Evolutionary conservation across 176 grass and related monocot species (phyloP), one percentile per base, ranked within the genome.

Genomic region (Hordeum marinum): DNA sequence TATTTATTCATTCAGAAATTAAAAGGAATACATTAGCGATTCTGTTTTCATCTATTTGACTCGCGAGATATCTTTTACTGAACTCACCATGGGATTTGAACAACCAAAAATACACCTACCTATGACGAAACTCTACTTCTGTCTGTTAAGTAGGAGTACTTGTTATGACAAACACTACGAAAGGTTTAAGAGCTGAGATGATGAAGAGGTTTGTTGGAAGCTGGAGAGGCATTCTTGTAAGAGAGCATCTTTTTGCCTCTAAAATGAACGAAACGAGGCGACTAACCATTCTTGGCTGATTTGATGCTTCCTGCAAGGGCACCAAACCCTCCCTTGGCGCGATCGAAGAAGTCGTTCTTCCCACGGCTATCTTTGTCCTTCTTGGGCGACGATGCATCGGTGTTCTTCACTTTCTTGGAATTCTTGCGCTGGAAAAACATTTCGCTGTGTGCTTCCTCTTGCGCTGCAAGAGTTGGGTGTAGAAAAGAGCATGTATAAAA

Each of bases 371-470:
- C 11, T 50, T 87, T 85, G 29, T 75, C 80, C 69, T 91, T 90
- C 68, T 84, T 90, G 48, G 31, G 76, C 4, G 74, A 81, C 11
- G 87, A 61, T 40, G 60, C 80, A 54, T 87, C 68, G 20, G 85
- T 24, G 4, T 87, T 76, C 25, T 87, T 90, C 29, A 42, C 81
- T 84, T 80, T 91, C 85, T 91, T 91, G 31, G 89, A 91, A 40
- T 76, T 91, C 76, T 69, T 91, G 63, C 81, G 87, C 81, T 87
- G 89, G 50, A 91, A 91, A 46, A 87, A 76, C 76, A 84, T 87
- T 18, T 70, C 27, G 76, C 9, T 63, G 39, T 37, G 20, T 42
- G 80, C 68, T 55, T 90, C 31, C 41, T 80, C 48, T 75, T 68
- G 80, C 45, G 31, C 85, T 91, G 34, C 76, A 68, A 68, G 42